Conservation (phyloP, 2,329 filamentous ascomycete species). For the Lizonia empirigonia region DNA sequence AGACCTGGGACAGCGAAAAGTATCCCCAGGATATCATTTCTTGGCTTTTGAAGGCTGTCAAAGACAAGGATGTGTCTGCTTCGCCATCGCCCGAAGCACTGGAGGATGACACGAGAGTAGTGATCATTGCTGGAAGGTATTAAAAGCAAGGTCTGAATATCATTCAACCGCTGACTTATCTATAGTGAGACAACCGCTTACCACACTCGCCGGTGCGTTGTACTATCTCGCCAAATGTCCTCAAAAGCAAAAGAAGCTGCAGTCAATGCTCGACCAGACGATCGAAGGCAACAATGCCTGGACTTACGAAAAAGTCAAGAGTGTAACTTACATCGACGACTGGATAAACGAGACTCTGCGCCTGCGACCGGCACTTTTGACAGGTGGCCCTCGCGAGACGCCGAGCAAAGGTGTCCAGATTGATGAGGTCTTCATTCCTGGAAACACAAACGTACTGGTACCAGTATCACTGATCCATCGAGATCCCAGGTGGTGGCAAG, state of each 20-base stretch:
- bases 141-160: background rate
- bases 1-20: conserved; percentile 32
- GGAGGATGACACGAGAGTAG: conserved; percentile 40
- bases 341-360: conserved; percentile 43
- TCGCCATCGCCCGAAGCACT: conserved; percentile 39
- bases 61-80: conserved; percentile 46
- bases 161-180: background rate
- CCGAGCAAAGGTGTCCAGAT: conserved; percentile 42
- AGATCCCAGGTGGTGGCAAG: conserved; percentile 28
- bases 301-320: conserved; percentile 36
- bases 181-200: conserved; percentile 45
- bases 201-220: conserved; percentile 34
- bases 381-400: conserved; percentile 44
- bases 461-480: conserved; percentile 28
- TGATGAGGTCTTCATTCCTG: conserved; percentile 22
- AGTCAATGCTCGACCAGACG: conserved; percentile 31
- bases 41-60: conserved; percentile 49
- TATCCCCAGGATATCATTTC: conserved; percentile 47
- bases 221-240: conserved; percentile 43
- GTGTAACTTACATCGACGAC: conserved; percentile 38
- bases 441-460: conserved; percentile 20
- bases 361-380: conserved; percentile 46
- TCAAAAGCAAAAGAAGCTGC: conserved; percentile 34
- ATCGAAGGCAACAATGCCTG: conserved; percentile 30
- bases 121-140: conserved; percentile 45